Evolutionary conservation across 2,329 filamentous ascomycete species (phyloP), one percentile per base, ranked within the genome.

Genomic region (Leptodontidium sp.): DNA sequence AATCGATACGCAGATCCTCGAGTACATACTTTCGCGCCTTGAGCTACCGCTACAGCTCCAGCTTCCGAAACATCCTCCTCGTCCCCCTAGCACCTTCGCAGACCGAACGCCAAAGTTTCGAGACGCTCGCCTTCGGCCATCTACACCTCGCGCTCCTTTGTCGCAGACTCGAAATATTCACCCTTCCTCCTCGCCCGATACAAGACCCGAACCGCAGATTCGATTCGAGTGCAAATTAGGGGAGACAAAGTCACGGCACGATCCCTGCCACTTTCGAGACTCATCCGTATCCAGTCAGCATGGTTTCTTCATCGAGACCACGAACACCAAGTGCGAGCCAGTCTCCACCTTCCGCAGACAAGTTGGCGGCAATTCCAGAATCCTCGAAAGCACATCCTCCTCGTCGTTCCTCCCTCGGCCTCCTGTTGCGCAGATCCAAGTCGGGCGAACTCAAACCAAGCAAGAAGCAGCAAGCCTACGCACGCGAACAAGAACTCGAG

Each of bases 401-500:
- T 66, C 83, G 84, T 74, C 82, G 84, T 69, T 81, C 84, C 53
- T 85, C 84, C 64, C 80, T 87, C 68, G 85, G 84, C 38, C 86
- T 86, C 80, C 86, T 92, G 77, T 85, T 92, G 71, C 86, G 89
- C 80, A 87, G 90, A 74, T 87, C 86, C 78, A 92, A 91, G 78
- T 91, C 89, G 68, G 86, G 86, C 69, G 89, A 92, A 72, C 79
- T 91, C 68, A 83, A 82, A 72, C 84, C 83, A 79, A 88, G 85
- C 80, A 90, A 89, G 82, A 84, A 83, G 77, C 84, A 88, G 80
- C 83, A 86, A 80, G 78, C 81, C 79, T 67, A 82, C 29, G 67
- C 80, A 70, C 79, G 82, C 70, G 82, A 80, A 68, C 73, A 86
- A 75, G 86, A 89, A 75, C 83, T 84, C 63, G 77, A 85, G 70